A percentile compares a stretch with the other conserved stretches of the same genome.
These are phyloP conservation scores for Neostapfia colusana DNA, from an alignment of 176 grass and related monocot species.

Conservation along the genomic window DNA sequence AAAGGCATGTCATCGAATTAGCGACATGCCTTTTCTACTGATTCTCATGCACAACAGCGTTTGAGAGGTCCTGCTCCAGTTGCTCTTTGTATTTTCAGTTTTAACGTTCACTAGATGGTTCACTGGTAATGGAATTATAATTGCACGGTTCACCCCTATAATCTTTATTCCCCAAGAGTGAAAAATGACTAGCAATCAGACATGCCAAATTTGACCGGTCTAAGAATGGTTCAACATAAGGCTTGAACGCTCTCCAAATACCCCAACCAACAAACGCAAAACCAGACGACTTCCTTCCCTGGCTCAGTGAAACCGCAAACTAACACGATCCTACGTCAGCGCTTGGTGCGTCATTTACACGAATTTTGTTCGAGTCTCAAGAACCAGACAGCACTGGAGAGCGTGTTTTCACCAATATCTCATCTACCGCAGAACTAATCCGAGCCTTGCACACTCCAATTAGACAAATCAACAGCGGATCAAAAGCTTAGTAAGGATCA, in stretches of 20 bases:
- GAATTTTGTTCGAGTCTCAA: neutral
- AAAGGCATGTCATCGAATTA: neutral
- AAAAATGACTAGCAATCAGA: neutral
- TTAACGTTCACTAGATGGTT: neutral
- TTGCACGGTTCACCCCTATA: neutral
- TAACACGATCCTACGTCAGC: neutral
- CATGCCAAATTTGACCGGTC: neutral
- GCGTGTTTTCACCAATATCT: neutral
- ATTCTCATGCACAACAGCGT: neutral
- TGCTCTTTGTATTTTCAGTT: neutral
- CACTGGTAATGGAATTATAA: neutral
- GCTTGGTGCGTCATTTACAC: neutral
- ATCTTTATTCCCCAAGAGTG: neutral
- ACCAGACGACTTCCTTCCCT: neutral
- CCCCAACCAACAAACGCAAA: neutral
- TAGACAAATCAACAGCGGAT: constrained; percentile 12
- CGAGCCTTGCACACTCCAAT: neutral
- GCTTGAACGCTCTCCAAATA: neutral
- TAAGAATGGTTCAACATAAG: neutral
- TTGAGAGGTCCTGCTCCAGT: neutral
- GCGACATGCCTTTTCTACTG: neutral
- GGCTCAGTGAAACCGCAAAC: constrained; percentile 1
- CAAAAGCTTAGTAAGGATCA: neutral
- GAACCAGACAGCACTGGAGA: neutral
- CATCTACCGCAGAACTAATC: neutral